Conservation (phyloP, 2,329 filamentous ascomycete species). For the Thermothelomyces thermophilus region DNA sequence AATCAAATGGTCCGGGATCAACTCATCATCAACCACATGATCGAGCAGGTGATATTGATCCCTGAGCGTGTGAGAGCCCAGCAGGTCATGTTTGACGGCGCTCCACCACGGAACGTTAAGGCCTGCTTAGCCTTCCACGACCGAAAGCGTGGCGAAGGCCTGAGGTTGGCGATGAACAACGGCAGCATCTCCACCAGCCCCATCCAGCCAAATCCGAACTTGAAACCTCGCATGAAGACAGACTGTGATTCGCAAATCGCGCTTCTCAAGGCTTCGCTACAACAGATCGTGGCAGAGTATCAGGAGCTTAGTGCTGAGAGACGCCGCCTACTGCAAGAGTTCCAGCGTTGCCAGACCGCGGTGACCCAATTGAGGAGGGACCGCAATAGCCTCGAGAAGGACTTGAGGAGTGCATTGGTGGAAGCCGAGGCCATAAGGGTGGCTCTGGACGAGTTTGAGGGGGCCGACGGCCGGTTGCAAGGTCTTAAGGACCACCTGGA, state of each 20-base stretch:
- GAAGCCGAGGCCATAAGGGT: constrained; percentile 46
- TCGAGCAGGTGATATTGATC: constrained; percentile 81
- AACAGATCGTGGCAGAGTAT: constrained; percentile 50
- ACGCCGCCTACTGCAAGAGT: constrained; percentile 40
- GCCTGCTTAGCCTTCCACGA: constrained; percentile 66
- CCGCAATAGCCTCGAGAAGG: constrained; percentile 31
- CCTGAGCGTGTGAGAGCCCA: constrained; percentile 60
- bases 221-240: constrained; percentile 68
- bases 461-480: constrained; percentile 60
- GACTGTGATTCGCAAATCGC: constrained; percentile 63
- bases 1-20: constrained; percentile 71
- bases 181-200: constrained; percentile 33
- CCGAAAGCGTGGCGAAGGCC: constrained; percentile 50
- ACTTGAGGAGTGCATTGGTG: constrained; percentile 55
- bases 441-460: constrained; percentile 59
- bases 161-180: constrained; percentile 47
- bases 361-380: constrained; percentile 38
- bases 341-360: constrained; percentile 43
- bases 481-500: constrained; percentile 51
- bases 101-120: constrained; percentile 61
- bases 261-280: constrained; percentile 42
- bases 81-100: constrained; percentile 58
- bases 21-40: constrained; percentile 71
- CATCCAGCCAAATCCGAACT: constrained; percentile 40
- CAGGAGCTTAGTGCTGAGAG: constrained; percentile 44